Evolutionary conservation across 2,329 filamentous ascomycete species (phyloP), one percentile per base, ranked within the genome.

Genomic region (Cladosporium phlei): DNA sequence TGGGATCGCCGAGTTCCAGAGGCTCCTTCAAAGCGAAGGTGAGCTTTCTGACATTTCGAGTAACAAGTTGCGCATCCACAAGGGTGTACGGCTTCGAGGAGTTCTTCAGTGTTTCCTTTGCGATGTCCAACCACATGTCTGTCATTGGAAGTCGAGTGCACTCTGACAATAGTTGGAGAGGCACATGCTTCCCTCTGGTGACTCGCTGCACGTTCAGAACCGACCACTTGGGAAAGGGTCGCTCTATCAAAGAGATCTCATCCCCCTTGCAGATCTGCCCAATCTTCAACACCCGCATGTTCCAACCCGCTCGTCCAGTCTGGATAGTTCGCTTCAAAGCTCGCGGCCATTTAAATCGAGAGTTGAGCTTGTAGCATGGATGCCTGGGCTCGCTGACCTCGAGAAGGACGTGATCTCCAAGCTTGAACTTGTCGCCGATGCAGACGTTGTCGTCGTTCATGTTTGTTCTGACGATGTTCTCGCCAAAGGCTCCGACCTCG

Each of bases 331-430:
- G 48, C 14, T 47, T 47, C 5, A 53, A 29, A 1, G 39, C 50
- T 19, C 43, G 29, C 6, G 44, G 17, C 51, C 50, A 53, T 17
- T 49, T 17, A 59, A 83, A 83, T 2, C 79, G 75, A 55, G 81
- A 77, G 57, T 82, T 82, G 11, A 83, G 70, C 60, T 83, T 83
- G 68, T 78, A 83, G 65, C 80, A 83, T 3, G 79, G 80, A 59
- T 80, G 77, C 9, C 80, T 71, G 1, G 79, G 80, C 10, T 81
- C 63, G 54, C 73, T 77, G 29, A 82, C 74, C 54, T 83, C 74
- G 0, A 82, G 67, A 3, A 78, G 47, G 0, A 76, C 69, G 2
- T 69, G 66, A 5, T 69, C 61, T 0, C 72, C 55, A 7, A 82
- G 67, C 0, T 69, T 65, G 20, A 77, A 65, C 11, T 78, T 62